These are phyloP conservation scores for Colletotrichum endophyticum DNA, from an alignment of 2,329 filamentous ascomycete species.

Conservation along the genomic window DNA sequence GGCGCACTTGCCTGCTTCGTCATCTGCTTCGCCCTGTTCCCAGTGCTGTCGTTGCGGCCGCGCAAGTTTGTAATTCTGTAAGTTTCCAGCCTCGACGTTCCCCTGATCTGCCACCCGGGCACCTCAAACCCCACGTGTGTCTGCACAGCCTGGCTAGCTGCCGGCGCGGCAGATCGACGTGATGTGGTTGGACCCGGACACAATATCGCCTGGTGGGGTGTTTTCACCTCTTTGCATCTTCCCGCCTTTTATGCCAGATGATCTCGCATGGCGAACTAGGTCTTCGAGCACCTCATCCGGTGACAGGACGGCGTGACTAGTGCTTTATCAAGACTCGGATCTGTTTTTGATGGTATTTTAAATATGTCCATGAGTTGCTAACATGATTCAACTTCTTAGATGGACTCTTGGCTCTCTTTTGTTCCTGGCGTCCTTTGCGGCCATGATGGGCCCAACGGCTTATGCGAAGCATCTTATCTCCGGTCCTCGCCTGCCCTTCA, in stretches of 20 bases:
- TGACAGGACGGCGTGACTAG: slow-evolving; percentile 13
- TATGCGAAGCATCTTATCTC: slow-evolving; percentile 88
- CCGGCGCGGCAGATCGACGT: slow-evolving; percentile 9
- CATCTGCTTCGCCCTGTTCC: slow-evolving; percentile 89
- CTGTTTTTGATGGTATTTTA: background rate
- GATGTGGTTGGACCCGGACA: background rate
- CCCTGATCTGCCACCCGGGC: background rate
- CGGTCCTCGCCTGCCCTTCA: slow-evolving; percentile 86
- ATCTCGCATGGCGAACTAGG: slow-evolving; percentile 26
- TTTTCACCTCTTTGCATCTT: slow-evolving; percentile 33
- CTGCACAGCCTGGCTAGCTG: background rate
- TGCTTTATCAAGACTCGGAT: background rate
- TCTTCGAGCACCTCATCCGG: background rate
- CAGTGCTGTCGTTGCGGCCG: slow-evolving; percentile 78
- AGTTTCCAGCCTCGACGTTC: slow-evolving; percentile 52
- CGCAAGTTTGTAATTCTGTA: slow-evolving; percentile 97
- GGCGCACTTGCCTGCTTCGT: slow-evolving; percentile 91
- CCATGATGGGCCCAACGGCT: slow-evolving; percentile 87
- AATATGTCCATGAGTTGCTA: slow-evolving; percentile 17
- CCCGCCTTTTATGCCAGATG: slow-evolving; percentile 35
- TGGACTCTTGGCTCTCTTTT: slow-evolving; percentile 93
- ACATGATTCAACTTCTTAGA: slow-evolving; percentile 54
- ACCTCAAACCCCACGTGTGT: background rate
- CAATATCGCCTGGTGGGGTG: background rate
- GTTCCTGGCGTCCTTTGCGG: slow-evolving; percentile 91